Base-by-base conservation (phyloP, 192 early-diverging fungal species). In the Helicostylum pulchrum region DNA sequence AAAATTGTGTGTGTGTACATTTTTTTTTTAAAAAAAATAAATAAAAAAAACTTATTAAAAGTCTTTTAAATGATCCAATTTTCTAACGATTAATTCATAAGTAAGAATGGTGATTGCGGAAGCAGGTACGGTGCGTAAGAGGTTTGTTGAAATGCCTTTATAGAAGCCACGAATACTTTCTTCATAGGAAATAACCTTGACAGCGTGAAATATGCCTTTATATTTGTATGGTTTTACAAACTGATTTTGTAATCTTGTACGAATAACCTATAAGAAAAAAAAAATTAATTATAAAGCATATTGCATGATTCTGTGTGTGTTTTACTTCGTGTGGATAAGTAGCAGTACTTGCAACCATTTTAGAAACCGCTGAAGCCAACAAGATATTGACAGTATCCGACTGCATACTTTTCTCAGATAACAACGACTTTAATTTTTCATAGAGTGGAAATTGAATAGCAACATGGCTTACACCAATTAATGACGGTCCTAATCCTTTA, bases 381-480 rank as follows among this genome's bases (percentile, higher is more conserved):
- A 99, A 76, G 61, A 98, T 94, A 21, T 73, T 75, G 46, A 55
- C 31, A 2, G 55, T 68, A 12, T 62, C 64, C 12, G 67, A 65
- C n/a, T 59, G 42, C 21, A 43, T 14, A 42, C 61, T 36, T 15
- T 21, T 72, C 79, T 74, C 78, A 80, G 78, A 73, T 6, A 87
- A 65, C 75, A 76, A 77, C 36, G 75, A 32, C 74, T 96, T 96
- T 42, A 98, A 72, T 59, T 85, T 80, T 77, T 99, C 96, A 77
- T 99, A 99, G 42, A 99, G 78, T 34, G 96, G 96, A 67, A 99
- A 99, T 76, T 95, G 94, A 30, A 99, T 81, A 4, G 91, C 92
- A 1, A 94, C 94, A 73, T 99, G 96, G 32, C 83, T 88, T 34
- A 95, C 90, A 42, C 96, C 96, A 73, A 98, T 79, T 60, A 98